Evolutionary conservation across 2,329 filamentous ascomycete species (phyloP), one percentile per base, ranked within the genome.

Genomic region (Coniochaeta prunicola): DNA sequence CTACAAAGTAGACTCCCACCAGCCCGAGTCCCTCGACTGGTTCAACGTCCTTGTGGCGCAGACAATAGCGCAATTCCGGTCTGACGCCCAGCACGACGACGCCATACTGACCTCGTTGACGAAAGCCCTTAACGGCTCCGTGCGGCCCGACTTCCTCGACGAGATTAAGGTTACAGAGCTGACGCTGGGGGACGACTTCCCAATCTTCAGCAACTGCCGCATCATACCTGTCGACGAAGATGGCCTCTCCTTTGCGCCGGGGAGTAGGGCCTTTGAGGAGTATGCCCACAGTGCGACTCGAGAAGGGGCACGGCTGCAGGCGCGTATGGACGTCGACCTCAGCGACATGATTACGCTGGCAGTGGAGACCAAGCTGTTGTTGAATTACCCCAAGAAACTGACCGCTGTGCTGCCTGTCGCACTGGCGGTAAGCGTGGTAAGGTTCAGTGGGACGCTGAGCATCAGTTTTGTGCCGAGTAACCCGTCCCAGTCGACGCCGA

Each of bases 31-130:
- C 59, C 76, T 99, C 61, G 94, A 99, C 74, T 99, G 94, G 94
- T 97, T 99, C 81, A 99, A 99, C 70, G 94, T 99, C 28, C 80
- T 99, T 58, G 87, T 97, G 57, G 94, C 92, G 2, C 94, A 99
- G 75, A 96, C 94, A 0, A 96, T 99, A 64, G 93, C 94, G 0
- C 94, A 99, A 72, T 90, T 97, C 67, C 83, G 94, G 60, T 91
- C 89, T 65, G 96, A 97, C 68, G 94, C 94, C 1, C 90, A 96
- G 66, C 87, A 94, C 63, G 89, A 97, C 65, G 91, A 94, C 69
- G 91, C 91, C 3, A 96, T 99, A 42, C 82, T 99, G 31, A 88
- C 83, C 30, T 94, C 90, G 6, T 77, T 99, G 40, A 96, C 88
- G 1, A 90, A 90, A 58, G 84, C 93, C 0, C 79, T 99, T 59